phyloP scores from a whole-genome alignment of 306 rosid genomes.

The Rosa lucieae region DNA sequence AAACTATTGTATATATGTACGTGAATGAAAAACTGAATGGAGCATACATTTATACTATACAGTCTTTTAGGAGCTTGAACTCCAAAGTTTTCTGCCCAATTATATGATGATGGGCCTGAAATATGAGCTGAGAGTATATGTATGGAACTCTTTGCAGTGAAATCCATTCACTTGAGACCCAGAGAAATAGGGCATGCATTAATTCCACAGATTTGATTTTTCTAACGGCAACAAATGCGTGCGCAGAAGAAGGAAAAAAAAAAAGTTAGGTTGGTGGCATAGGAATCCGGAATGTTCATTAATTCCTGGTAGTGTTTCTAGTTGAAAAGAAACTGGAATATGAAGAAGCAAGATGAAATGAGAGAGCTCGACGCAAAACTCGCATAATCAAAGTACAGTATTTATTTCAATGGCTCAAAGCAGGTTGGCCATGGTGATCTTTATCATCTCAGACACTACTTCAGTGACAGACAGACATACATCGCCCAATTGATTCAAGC shows the following conservation, averaged over 20 bases:
- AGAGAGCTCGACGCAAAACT: background rate
- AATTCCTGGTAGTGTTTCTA: background rate
- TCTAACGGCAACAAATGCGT: too few relatives aligned
- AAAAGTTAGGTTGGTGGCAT: background rate
- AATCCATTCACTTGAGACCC: background rate
- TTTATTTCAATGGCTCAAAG: background rate
- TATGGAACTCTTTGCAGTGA: background rate
- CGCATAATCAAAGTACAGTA: background rate
- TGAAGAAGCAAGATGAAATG: background rate
- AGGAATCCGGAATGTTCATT: background rate
- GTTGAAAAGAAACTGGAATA: background rate
- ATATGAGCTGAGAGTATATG: too few relatives aligned
- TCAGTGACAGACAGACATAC: background rate
- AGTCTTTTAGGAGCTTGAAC: too few relatives aligned
- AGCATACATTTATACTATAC: too few relatives aligned
- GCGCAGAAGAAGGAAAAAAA: background rate
- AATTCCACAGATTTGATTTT: too few relatives aligned
- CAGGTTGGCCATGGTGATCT: constrained; percentile 1
- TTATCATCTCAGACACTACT: background rate
- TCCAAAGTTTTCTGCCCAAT: background rate
- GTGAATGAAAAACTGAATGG: too few relatives aligned
- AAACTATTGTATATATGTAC: too few relatives aligned
- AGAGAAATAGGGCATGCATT: background rate
- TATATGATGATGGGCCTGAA: background rate
- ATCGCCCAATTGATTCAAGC: background rate